Evolutionary conservation across 805 yeast genomes (phyloP).

Genomic region (Yamadazyma tumulicola): DNA sequence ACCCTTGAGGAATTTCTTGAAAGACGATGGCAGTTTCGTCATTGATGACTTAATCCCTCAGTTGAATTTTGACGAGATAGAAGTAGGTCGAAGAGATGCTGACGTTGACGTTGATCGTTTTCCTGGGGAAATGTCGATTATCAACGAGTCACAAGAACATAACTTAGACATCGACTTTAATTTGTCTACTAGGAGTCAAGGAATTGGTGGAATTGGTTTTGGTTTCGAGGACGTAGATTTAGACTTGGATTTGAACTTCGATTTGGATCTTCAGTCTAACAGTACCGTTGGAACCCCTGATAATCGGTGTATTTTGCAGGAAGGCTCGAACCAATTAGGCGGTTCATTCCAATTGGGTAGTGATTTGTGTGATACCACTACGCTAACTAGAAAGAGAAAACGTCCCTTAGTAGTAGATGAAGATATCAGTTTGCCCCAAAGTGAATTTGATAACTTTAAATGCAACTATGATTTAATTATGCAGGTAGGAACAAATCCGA

Average conservation of each 20-base stretch:
- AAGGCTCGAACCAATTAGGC: too few relatives aligned
- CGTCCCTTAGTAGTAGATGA: constrained; percentile 3
- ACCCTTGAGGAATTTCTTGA: constrained; percentile 5
- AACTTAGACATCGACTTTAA: constrained; percentile 5
- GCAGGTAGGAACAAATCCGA: not conserved
- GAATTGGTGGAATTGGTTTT: not conserved
- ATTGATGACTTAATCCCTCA: constrained; percentile 22
- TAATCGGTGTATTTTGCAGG: too few relatives aligned
- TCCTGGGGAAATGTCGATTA: too few relatives aligned
- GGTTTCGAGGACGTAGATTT: not conserved
- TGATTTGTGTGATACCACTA: too few relatives aligned
- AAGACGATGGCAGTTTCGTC: constrained; percentile 25
- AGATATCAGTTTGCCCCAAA: not conserved
- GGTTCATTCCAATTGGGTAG: too few relatives aligned
- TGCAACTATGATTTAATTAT: constrained; percentile 1
- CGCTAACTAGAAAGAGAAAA: constrained; percentile 1
- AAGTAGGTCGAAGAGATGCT: constrained; percentile 11
- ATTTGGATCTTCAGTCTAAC: not conserved
- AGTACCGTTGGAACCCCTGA: too few relatives aligned
- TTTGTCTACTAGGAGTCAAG: constrained; percentile 1
- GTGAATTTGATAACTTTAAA: not conserved
- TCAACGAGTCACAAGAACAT: not conserved
- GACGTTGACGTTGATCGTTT: too few relatives aligned
- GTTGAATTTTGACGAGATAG: constrained; percentile 7
- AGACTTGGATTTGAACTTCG: not conserved